Evolutionary conservation across 495 filamentous ascomycete genomes (phyloP), one percentile per base, ranked within the genome.

Genomic region (Xylaria scruposa): DNA sequence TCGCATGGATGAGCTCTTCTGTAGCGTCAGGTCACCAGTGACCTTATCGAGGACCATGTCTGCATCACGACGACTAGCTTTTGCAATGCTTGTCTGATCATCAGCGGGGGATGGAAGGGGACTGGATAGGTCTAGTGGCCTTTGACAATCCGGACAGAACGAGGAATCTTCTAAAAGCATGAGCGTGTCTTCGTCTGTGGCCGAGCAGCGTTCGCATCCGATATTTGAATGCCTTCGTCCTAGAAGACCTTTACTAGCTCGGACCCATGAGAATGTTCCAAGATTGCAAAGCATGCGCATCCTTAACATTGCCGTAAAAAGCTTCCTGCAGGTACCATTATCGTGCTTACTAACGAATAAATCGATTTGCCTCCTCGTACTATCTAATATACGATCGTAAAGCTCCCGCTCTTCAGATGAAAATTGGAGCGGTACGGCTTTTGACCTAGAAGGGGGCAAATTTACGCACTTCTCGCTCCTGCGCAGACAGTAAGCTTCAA

Each of bases 251-350:
- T 33, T 38, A 4, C 47, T n/a, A 10, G 19, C 9, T 38, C 10
- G 3, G 15, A 6, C 12, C 40, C 33, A 78, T 24, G 81, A 75
- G 51, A 80, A 84, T 4, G 84, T 85, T 6, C 84, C 85, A 70
- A 84, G 82, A 67, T 86, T 87, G 73, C 86, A 88, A 17, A 87
- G 75, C 21, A 81, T 78, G 3, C 86, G 80, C 17, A 87, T 77
- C 56, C 80, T 81, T 13, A 86, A 65, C n/a, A 80, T 77, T 0
- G 81, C 72, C 42, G 83, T 79, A 60, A 88, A 83, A 44, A 84
- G 79, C 3, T 51, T 47, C 8, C 51, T 60, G 9, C 29, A 70
- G 0, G 40, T 46, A 17, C 51, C 38, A 12, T n/a, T 29, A 54
- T 56, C 49, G 24, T 49, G 58, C 33, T 26, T 72, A n/a, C 46